Percentiles rank a stretch among this genome's conserved stretches.
Evolutionary conservation across 176 grass and related monocot genomes (phyloP).

Genomic region (Neostapfia colusana): DNA sequence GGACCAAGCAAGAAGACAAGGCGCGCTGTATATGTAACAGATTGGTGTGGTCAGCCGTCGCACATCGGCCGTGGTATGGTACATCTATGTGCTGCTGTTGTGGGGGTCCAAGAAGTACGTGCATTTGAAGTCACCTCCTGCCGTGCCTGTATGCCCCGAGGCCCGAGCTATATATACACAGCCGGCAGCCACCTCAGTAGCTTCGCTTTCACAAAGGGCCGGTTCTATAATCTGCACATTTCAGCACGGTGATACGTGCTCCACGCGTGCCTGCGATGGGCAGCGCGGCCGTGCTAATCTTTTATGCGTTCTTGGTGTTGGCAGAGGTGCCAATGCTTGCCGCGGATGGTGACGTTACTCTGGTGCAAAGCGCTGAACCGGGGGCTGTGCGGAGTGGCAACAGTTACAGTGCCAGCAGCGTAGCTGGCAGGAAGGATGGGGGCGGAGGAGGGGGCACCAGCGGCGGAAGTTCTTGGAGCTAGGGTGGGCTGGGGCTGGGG

Average conservation of each 20-base stretch:
- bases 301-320: neutral
- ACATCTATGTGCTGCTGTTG: conserved; percentile 22
- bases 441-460: conserved; percentile 36
- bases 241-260: neutral
- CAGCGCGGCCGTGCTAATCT: neutral
- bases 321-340: no score
- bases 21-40: neutral
- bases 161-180: no score
- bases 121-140: conserved; percentile 58
- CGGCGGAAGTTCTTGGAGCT: conserved; percentile 31
- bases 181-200: no score
- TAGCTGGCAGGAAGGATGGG: conserved; percentile 30
- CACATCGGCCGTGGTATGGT: conserved; percentile 1
- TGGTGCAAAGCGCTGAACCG: conserved; percentile 6
- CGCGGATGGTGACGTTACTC: neutral
- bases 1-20: neutral
- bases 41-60: conserved; percentile 4
- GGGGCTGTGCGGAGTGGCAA: neutral
- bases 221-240: neutral
- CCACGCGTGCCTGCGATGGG: neutral
- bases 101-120: conserved; percentile 55
- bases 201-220: no score
- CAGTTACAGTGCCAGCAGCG: conserved; percentile 7
- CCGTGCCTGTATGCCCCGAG: no score
- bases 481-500: conserved; percentile 49